Base-by-base conservation (phyloP, 768 basidiomycete species). In the Daedalea quercina region DNA sequence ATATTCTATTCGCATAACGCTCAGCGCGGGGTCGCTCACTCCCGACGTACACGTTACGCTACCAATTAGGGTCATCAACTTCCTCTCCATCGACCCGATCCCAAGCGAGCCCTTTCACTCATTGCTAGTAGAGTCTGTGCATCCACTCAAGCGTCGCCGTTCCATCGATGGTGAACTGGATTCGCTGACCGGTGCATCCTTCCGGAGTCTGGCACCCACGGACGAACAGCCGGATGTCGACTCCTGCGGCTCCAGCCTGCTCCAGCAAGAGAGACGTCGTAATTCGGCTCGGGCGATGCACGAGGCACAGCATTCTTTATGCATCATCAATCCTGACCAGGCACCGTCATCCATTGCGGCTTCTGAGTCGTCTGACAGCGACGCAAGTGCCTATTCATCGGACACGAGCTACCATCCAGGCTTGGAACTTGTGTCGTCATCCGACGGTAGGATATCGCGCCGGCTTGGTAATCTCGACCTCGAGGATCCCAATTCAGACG, bases 41-140 rank as follows among this genome's bases (percentile, higher is more conserved):
- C 73, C 85, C 9, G 84, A 88, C 51, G 71, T 91, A 26, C 75
- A 78, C 51, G 85, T 86, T 54, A 80, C 80, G 20, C 65, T 94
- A 9, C 93, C 93, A 0, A 70, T 93, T 57, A 76, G 77, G 17
- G 80, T 94, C 60, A 74, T 93, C 70, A 93, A 86, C 64, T 89
- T 90, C 69, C 68, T 93, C 25, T 94, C 92, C 12, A 73, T 96
- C 57, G 90, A 94, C 65, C 89, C 90, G 20, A 86, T 85, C 12
- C 84, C 84, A 11, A 60, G 52, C 41, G 54, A 53, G 7, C 58
- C 56, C 0, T 51, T 58, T 31, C 41, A 60, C 6, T 57, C 63
- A 26, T 17, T 40, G 9, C 47, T 50, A 15, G 55, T 57, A 3
- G 44, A 57, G 2, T 54, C 56, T 28, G 52, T 54, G 2, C 59